Base-by-base conservation (phyloP, 208 protist species). In the Angomonas ambiguus region DNA sequence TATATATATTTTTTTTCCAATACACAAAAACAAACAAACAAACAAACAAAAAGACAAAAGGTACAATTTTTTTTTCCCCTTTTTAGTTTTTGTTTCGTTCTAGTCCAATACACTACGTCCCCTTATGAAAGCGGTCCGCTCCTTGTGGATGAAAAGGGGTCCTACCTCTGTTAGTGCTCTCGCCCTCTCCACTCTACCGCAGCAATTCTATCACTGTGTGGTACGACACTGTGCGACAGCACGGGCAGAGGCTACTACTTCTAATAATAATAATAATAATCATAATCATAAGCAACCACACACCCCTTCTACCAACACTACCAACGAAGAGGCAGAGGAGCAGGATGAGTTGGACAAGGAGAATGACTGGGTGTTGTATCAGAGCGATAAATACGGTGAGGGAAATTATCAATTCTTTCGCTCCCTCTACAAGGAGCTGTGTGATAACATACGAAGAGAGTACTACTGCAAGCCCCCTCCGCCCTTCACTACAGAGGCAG, bases 381-480 rank as follows among this genome's bases (percentile, higher is more conserved):
- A 89, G 79, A 62, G 68, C 45, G 69, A 32, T 35, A 80, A 80
- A 65, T 92, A 95, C 75, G 85, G 85, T 42, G 32, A 71, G 13
- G 83, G 88, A 38, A 83, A 74, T 62, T 86, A 88, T 72, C 72
- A 83, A 32, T 77, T 95, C 13, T 92, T 91, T 60, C 77, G 88
- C 2, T 67, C 85, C 5, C 72, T 95, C 11, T 95, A 95, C 73
- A 87, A 88, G 60, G 83, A 91, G 60, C 56, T 95, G 27, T 82
- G 83, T 53, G 88, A 95, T 61, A 85, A 95, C 60, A 79, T 92
- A 35, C 80, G 83, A 1, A 71, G 77, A 8, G 85, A 95, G 70
- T 77, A 68, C 56, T 79, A 71, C 55, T 82, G 80, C 11, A 88
- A 83, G 53, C 85, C 88, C 11, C 88, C 88, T 2, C 74, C 85